Evolutionary conservation across 78 protist species (phyloP), one percentile per base, ranked within the genome.

Genomic region (Dictyostelium intermedium): DNA sequence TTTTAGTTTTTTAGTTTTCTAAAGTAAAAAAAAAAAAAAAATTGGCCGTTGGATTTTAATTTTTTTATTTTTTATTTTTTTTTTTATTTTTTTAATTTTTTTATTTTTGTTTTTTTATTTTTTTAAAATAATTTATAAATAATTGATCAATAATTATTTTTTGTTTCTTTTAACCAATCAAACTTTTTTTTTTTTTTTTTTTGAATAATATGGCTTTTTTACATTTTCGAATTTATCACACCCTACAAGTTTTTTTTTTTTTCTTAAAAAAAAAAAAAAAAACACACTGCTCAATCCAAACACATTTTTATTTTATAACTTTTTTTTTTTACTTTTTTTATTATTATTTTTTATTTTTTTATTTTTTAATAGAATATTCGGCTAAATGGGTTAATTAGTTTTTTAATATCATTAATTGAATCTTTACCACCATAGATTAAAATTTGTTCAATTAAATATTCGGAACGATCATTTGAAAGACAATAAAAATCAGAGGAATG

Each of bases 391-490:
- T 27, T 10, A 13, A 89, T 35, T 43, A 89, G 3, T 41, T 80
- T 78, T 41, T 69, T 89, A 16, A 89, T 63, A 5, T 89, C 94
- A n/a, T 23, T 7, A 18, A 80, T 45, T 70, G 94, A 89, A 43
- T 69, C 84, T 63, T 69, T 78, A n/a, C 87, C 85, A 27, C 83
- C 94, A 69, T 45, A 80, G 14, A 25, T 37, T 34, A 89, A 47
- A 37, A 89, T 70, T 69, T 69, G 85, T 80, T 89, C 78, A 45
- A 89, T 35, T 34, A 89, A 16, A 35, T 69, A 45, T 20, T 78
- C 82, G 23, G 85, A 70, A n/a, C 63, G 66, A 70, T 66, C 66
- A 37, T 89, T 37, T 11, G 60, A 45, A 10, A 66, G 83, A n/a
- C 37, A 53, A 50, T 39, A 80, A 14, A 89, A 80, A 14, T 78